Conservation (phyloP, 805 yeast species). For the Starmerella asiatica region DNA sequence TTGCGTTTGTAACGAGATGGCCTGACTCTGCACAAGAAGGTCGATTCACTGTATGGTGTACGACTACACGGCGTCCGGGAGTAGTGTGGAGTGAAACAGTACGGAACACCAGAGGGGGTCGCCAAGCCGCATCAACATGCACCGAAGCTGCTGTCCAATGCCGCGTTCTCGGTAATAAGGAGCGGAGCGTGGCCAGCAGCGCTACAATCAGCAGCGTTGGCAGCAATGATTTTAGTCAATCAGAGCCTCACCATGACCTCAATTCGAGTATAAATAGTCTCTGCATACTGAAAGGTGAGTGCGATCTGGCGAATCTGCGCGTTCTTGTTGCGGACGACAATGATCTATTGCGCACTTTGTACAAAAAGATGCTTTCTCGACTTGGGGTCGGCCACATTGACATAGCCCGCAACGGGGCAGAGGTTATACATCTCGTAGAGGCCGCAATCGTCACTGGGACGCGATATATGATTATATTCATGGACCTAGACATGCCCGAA, state of each 20-base stretch:
- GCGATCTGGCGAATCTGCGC: too few species aligned
- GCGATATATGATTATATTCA: slow-evolving; percentile 22
- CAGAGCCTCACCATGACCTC: too few species aligned
- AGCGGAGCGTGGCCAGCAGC: too few species aligned
- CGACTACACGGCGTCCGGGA: not conserved
- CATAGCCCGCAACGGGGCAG: slow-evolving; percentile 76
- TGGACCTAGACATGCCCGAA: slow-evolving; percentile 25
- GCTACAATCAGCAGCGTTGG: too few species aligned
- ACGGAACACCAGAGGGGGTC: too few species aligned
- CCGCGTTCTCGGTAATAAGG: too few species aligned
- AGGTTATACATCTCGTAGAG: slow-evolving; percentile 60
- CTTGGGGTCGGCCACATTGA: slow-evolving; percentile 63
- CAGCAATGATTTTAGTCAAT: too few species aligned
- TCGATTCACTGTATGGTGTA: not conserved
- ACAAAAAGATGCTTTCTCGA: slow-evolving; percentile 62
- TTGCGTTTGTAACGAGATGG: not conserved
- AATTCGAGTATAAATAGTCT: too few species aligned
- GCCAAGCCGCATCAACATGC: too few species aligned
- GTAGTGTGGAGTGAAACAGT: not conserved
- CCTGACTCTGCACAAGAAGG: not conserved
- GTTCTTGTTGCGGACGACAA: slow-evolving; percentile 86
- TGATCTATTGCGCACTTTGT: slow-evolving; percentile 82
- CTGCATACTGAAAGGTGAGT: too few species aligned
- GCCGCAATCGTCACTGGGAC: slow-evolving; percentile 32
- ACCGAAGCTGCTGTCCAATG: too few species aligned